Conservation (phyloP, 192 early-diverging fungal species). For the Linnemannia exigua region DNA sequence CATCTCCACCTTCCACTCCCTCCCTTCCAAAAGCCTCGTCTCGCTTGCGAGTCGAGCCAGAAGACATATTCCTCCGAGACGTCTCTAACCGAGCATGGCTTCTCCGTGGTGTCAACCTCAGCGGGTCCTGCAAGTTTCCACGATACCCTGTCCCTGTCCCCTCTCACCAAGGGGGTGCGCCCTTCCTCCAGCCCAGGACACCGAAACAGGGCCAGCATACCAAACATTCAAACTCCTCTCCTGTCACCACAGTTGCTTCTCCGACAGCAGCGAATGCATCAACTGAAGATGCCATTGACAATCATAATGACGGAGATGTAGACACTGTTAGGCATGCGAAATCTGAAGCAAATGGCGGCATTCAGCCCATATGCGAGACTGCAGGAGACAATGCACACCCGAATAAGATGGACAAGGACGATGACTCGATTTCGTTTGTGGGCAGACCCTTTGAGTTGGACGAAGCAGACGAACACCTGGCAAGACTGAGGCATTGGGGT, state of each 20-base stretch:
- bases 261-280: background rate
- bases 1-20: background rate
- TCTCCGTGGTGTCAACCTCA: conserved; percentile 70
- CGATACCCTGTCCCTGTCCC: conserved; percentile 45
- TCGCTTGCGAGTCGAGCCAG: conserved; percentile 22
- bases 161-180: conserved; percentile 28
- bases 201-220: background rate
- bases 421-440: conserved; percentile 72
- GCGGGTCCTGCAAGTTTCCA: conserved; percentile 69
- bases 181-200: conserved; percentile 16
- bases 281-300: background rate
- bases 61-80: conserved; percentile 37
- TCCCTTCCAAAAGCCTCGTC: background rate
- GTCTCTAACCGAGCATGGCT: conserved; percentile 59
- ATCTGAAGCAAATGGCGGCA: background rate
- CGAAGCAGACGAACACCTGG: conserved; percentile 80
- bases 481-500: conserved; percentile 74
- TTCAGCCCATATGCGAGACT: background rate
- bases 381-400: background rate
- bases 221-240: background rate
- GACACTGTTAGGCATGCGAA: background rate
- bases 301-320: background rate
- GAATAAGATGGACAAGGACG: background rate
- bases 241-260: background rate
- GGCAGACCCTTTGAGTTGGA: conserved; percentile 78